These are phyloP conservation scores for Moricandia moricandioides DNA, from an alignment of 345 rosid species.

Conservation along the genomic window DNA sequence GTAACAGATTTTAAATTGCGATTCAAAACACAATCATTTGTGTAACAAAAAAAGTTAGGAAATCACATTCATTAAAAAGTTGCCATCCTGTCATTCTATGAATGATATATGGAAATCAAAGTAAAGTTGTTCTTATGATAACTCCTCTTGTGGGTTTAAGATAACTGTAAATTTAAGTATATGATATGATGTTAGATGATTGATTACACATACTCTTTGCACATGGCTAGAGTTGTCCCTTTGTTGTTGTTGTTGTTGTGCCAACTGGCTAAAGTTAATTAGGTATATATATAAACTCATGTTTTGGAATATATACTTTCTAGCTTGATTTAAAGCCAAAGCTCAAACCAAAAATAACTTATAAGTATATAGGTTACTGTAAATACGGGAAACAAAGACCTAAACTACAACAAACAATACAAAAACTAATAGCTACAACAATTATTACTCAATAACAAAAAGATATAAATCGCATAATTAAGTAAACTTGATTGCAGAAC, in stretches of 20 bases:
- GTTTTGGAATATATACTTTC: not conserved
- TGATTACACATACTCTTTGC: constrained; percentile 13
- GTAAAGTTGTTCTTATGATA: constrained; percentile 1
- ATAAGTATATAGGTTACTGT: not conserved
- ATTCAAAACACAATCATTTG: not conserved
- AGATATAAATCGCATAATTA: not conserved
- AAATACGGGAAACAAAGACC: not conserved
- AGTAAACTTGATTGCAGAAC: constrained; percentile 7
- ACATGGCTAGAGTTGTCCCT: constrained; percentile 30
- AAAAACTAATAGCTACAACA: constrained; percentile 14
- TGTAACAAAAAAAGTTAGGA: not conserved
- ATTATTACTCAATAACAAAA: constrained; percentile 20
- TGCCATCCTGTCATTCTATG: constrained; percentile 4
- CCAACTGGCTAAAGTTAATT: constrained; percentile 22
- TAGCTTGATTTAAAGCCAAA: not conserved
- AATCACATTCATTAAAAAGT: constrained; percentile 1
- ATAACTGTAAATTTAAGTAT: constrained; percentile 1
- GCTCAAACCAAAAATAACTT: not conserved
- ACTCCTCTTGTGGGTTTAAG: not conserved
- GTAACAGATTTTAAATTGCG: not conserved
- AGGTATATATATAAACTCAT: not conserved
- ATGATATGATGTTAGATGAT: not conserved
- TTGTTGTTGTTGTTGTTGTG: not conserved
- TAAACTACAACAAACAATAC: constrained; percentile 23
- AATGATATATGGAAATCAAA: not conserved